Evolutionary conservation across 495 filamentous ascomycete genomes (phyloP).

Genomic region (Trichocladium antarcticum): DNA sequence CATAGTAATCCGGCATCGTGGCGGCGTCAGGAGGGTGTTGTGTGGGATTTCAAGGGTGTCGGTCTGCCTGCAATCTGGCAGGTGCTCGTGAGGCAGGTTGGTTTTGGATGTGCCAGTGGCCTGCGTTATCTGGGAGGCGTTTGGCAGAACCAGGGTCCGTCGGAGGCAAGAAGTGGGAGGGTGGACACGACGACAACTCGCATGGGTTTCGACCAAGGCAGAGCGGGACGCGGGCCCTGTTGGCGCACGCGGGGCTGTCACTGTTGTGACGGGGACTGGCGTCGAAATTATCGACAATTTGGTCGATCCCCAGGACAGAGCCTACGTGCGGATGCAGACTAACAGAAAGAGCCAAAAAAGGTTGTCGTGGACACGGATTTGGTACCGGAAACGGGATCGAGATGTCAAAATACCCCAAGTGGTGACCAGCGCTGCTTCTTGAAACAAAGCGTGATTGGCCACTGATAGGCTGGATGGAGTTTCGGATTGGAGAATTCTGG

Average conservation of each 20-base stretch:
- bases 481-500: neutral
- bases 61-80: conserved; percentile 8
- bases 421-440: neutral
- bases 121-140: neutral
- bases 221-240: neutral
- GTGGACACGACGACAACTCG: neutral
- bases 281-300: neutral
- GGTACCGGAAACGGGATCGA: conserved; percentile 11
- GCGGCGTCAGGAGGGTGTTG: neutral
- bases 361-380: neutral
- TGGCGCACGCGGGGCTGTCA: neutral
- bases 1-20: conserved; percentile 27
- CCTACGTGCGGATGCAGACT: neutral
- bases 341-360: neutral
- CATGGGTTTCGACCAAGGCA: neutral
- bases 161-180: neutral
- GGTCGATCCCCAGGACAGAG: neutral
- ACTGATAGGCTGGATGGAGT: neutral
- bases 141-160: neutral
- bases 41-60: neutral
- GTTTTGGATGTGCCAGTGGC: neutral
- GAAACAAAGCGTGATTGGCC: conserved; percentile 4
- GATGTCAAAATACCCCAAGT: conserved; percentile 3
- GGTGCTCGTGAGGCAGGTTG: neutral
- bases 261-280: neutral